A percentile compares a stretch with the other conserved stretches of the same genome.
Conservation (phyloP, 2,329 filamentous ascomycete species). For the Lecanicillium sp. region DNA sequence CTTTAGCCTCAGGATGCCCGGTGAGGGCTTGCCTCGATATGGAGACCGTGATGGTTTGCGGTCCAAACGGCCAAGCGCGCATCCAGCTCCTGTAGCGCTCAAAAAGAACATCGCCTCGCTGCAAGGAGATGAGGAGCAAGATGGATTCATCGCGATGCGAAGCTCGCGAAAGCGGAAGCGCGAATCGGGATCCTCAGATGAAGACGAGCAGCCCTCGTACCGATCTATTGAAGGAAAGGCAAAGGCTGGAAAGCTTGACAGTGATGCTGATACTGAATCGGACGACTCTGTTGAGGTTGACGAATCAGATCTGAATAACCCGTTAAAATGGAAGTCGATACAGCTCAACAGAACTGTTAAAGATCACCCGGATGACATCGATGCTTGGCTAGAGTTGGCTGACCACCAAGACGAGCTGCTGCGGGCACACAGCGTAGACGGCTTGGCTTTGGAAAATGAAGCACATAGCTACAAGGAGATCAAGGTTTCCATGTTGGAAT, state of each 20-base stretch:
- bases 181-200: slow-evolving; percentile 31
- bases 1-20: slow-evolving; percentile 41
- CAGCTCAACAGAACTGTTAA: slow-evolving; percentile 58
- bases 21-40: slow-evolving; percentile 24
- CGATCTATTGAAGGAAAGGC: slow-evolving; percentile 58
- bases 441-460: slow-evolving; percentile 49
- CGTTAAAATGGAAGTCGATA: slow-evolving; percentile 47
- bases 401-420: slow-evolving; percentile 67
- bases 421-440: slow-evolving; percentile 35
- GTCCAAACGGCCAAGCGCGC: slow-evolving; percentile 18
- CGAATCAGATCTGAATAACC: slow-evolving; percentile 28
- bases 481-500: slow-evolving; percentile 71
- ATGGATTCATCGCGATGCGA: slow-evolving; percentile 42
- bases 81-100: slow-evolving; percentile 32
- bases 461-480: slow-evolving; percentile 66
- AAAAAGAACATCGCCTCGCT: slow-evolving; percentile 16
- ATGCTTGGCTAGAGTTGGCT: slow-evolving; percentile 72
- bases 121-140: slow-evolving; percentile 17
- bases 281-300: slow-evolving; percentile 27
- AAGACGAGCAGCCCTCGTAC: slow-evolving; percentile 48
- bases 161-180: slow-evolving; percentile 35
- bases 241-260: slow-evolving; percentile 41
- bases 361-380: slow-evolving; percentile 56
- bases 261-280: slow-evolving; percentile 41
- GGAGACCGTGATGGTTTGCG: slow-evolving; percentile 11